A percentile compares a stretch with the other conserved stretches of the same genome.
Evolutionary conservation across 768 basidiomycete species (phyloP).

Genomic region (Boletus speciosus): DNA sequence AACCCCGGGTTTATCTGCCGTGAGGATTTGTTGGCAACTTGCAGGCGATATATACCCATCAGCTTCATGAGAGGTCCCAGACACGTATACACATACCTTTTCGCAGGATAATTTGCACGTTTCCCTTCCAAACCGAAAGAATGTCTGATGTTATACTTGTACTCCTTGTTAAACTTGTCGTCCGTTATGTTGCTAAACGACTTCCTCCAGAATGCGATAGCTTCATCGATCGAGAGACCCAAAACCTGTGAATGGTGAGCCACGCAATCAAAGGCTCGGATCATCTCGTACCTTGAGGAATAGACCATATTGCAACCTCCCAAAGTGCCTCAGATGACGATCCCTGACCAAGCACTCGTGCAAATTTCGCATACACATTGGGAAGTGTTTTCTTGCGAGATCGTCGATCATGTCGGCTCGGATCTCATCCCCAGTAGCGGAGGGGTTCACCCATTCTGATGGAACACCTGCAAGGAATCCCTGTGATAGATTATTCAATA

Average conservation of each 20-base stretch:
- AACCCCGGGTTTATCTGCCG: constrained; percentile 59
- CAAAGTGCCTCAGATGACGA: constrained; percentile 89
- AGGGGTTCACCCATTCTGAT: constrained; percentile 68
- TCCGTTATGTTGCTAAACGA: constrained; percentile 78
- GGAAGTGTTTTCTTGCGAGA: constrained; percentile 84
- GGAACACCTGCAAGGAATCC: constrained; percentile 91
- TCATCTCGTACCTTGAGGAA: constrained; percentile 78
- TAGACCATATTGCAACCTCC: constrained; percentile 84
- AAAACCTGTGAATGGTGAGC: constrained; percentile 56
- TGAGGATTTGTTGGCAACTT: constrained; percentile 94
- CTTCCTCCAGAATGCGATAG: constrained; percentile 88
- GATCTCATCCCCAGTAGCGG: constrained; percentile 60
- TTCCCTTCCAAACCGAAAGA: constrained; percentile 92
- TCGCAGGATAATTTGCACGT: constrained; percentile 91
- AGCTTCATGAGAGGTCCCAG: background rate
- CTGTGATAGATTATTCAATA: constrained; percentile 87
- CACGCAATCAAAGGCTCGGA: background rate
- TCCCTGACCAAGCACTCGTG: constrained; percentile 76
- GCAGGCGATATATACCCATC: constrained; percentile 3
- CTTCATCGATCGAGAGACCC: constrained; percentile 92
- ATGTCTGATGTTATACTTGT: constrained; percentile 96
- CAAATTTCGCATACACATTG: constrained; percentile 90
- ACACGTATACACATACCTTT: constrained; percentile 51
- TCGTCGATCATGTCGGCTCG: constrained; percentile 95
- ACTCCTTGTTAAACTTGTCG: constrained; percentile 96